phyloP scores from a whole-genome alignment of 768 basidiomycete genomes.

The Suillus bovinus region DNA sequence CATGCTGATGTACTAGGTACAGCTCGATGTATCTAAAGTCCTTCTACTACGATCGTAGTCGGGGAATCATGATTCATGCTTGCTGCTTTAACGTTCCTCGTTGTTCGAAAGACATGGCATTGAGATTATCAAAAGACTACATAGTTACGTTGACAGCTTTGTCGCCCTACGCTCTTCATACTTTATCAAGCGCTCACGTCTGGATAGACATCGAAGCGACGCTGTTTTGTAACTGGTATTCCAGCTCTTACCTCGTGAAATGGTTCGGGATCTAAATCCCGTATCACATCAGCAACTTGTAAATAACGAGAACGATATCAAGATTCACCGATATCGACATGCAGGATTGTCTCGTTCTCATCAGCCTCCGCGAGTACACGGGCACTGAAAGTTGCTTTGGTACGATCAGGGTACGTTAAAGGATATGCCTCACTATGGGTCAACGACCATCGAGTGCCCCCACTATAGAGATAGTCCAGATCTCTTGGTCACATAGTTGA shows the following conservation, averaged over 20 bases:
- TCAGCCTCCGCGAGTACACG: conserved; percentile 70
- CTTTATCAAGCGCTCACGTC: conserved; percentile 51
- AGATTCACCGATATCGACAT: conserved; percentile 75
- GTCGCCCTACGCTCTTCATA: too few relatives aligned
- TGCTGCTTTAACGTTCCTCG: not conserved
- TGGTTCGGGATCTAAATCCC: conserved; percentile 55
- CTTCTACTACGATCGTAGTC: not conserved
- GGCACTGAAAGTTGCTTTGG: conserved; percentile 51
- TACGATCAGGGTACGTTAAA: not conserved
- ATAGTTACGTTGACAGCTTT: not conserved
- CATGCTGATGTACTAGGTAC: too few relatives aligned
- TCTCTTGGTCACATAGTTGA: not conserved
- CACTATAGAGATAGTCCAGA: conserved; percentile 47
- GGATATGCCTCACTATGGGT: conserved; percentile 67
- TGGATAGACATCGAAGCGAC: conserved; percentile 90
- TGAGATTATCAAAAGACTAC: not conserved
- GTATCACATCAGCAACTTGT: not conserved
- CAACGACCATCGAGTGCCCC: conserved; percentile 90
- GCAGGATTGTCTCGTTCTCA: conserved; percentile 78
- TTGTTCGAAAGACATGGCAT: not conserved
- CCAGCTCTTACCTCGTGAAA: conserved; percentile 70
- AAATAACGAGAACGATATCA: not conserved
- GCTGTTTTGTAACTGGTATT: conserved; percentile 90
- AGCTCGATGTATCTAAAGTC: not conserved
- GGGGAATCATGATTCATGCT: not conserved